These are phyloP conservation scores for Bocquillonia castaneifolia DNA, from an alignment of 441 rosid genomes.

Conservation along the genomic window DNA sequence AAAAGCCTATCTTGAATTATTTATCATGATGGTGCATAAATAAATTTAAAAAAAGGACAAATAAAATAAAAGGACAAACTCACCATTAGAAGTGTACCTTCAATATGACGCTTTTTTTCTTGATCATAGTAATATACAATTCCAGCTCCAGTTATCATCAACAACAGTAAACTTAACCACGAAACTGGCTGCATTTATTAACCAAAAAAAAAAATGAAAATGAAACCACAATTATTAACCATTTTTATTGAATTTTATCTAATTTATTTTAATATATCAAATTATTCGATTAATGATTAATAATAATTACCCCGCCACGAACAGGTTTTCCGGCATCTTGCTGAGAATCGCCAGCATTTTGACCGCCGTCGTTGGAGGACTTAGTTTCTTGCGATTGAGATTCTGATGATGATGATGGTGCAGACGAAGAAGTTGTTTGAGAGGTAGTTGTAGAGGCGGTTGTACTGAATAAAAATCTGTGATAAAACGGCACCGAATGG, in stretches of 20 bases:
- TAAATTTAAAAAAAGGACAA: background rate
- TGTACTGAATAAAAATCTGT: constrained; percentile 33
- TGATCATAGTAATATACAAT: constrained; percentile 57
- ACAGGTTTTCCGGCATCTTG: constrained; percentile 61
- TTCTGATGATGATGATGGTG: constrained; percentile 18
- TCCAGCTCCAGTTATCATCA: constrained; percentile 73
- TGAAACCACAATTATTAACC: no score
- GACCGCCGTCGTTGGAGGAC: constrained; percentile 32
- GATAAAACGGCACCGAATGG: constrained; percentile 23
- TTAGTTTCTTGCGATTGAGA: constrained; percentile 22
- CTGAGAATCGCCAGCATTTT: constrained; percentile 50
- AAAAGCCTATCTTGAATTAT: no score
- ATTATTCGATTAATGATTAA: background rate
- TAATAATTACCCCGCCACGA: constrained; percentile 77
- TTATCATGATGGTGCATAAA: no score
- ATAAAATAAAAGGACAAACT: constrained; percentile 31
- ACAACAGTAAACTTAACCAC: constrained; percentile 80
- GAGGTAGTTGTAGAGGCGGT: constrained; percentile 19
- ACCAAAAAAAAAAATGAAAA: no score
- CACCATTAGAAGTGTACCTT: constrained; percentile 91
- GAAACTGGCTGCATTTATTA: constrained; percentile 91
- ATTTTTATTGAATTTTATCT: no score
- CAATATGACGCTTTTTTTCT: constrained; percentile 78
- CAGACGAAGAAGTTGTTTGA: no score
- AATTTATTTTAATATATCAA: no score